Evolutionary conservation across 305 asterid species (phyloP), one percentile per base, ranked within the genome.

Genomic region (Ilex paraguariensis): DNA sequence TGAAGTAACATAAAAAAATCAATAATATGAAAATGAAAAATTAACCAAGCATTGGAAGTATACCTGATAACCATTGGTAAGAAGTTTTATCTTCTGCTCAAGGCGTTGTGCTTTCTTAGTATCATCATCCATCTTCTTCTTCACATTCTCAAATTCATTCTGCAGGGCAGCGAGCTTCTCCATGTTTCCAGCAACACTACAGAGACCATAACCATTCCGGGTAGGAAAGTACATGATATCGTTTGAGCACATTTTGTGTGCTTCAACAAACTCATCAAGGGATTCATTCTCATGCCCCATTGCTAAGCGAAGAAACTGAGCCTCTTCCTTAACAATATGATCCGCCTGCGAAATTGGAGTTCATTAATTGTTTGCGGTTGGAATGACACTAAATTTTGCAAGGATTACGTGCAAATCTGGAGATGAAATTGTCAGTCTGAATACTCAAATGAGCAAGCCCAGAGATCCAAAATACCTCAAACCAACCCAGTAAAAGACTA

Each of bases 21-120:
- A 36, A 36, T 36, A 36, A 36, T 36, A 36, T 36, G 42, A 36
- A 5, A 36, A 36, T 8, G 42, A 36, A 36, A 36, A 46, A 46
- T 46, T 46, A 7, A 46, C 13, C 13, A 46, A 6, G 52, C 7
- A 10, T 46, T 46, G 13, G 16, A 52, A 59, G 45, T 71, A 68
- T 75, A 86, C 98, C 79, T 88, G 95, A 73, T 90, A 94, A 75
- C 99, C 96, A 59, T 84, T 87, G 2, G 97, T 94, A 49, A 94
- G 86, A 72, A 87, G 80, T 74, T 90, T 94, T 48, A 88, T 83
- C 82, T 84, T 94, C 68, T 83, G 89, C 81, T 94, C 99, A 36
- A 75, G 84, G 40, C 79, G 76, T 62, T 82, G 94, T 32, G 93
- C 99, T 69, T 88, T 93, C 77, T 86, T 84, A 33, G 96, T 74